These are phyloP conservation scores for Coccomyxa sp. DNA, from an alignment of 139 green algal species.

Conservation along the genomic window DNA sequence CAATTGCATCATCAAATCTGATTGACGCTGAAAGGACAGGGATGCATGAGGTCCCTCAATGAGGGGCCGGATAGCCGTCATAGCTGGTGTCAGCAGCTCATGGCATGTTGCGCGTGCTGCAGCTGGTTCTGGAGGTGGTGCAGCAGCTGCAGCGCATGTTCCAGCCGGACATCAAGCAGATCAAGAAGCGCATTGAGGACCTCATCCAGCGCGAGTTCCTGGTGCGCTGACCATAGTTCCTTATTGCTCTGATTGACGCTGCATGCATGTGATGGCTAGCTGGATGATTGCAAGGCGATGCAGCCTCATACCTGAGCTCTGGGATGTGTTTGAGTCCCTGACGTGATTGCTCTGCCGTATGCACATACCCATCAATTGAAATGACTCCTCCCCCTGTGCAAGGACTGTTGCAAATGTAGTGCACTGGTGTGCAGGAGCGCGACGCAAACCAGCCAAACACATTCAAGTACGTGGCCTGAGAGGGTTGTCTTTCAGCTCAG, in stretches of 20 bases:
- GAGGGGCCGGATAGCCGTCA: background rate
- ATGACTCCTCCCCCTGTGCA: too few species aligned
- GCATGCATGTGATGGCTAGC: too few species aligned
- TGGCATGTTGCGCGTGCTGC: background rate
- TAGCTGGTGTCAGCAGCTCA: background rate
- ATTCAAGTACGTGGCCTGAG: constrained; percentile 70
- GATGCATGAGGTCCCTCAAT: background rate
- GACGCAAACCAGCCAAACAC: constrained; percentile 64
- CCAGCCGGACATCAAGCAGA: constrained; percentile 93
- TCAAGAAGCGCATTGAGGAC: constrained; percentile 97
- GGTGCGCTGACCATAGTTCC: too few species aligned
- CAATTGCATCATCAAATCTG: background rate
- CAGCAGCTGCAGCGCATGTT: constrained; percentile 96
- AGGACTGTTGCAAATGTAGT: too few species aligned
- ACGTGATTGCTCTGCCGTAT: constrained; percentile 3
- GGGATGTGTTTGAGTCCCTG: background rate
- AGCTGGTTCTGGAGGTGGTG: constrained; percentile 95
- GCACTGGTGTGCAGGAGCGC: constrained; percentile 91
- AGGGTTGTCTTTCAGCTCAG: too few species aligned
- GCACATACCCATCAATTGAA: too few species aligned
- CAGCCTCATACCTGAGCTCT: too few species aligned
- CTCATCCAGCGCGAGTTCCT: constrained; percentile 96
- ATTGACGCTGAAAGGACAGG: background rate
- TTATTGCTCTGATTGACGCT: constrained; percentile 33
- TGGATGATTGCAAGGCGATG: too few species aligned